Conservation (phyloP, 768 basidiomycete species). For the Suillus paluster region DNA sequence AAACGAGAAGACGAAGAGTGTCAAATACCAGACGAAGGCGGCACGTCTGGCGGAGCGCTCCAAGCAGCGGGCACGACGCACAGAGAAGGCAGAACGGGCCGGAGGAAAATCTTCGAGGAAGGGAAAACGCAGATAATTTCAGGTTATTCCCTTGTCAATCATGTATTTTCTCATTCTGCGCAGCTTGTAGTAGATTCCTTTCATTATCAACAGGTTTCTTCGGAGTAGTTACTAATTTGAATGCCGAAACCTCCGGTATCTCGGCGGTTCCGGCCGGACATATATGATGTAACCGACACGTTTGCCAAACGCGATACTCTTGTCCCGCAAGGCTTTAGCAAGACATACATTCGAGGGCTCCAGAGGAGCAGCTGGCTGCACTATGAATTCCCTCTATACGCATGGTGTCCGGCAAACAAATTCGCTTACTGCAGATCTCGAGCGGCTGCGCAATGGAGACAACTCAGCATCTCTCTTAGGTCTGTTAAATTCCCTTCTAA, state of each 20-base stretch:
- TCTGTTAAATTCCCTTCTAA: constrained; percentile 40
- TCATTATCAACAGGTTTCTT: background rate
- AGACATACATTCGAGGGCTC: constrained; percentile 2
- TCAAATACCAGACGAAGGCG: constrained; percentile 74
- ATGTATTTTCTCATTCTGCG: background rate
- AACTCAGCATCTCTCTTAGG: constrained; percentile 82
- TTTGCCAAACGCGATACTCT: constrained; percentile 1
- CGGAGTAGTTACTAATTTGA: background rate
- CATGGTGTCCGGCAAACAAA: constrained; percentile 91
- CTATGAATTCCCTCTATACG: constrained; percentile 95
- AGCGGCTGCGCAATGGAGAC: constrained; percentile 81
- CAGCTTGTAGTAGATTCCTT: background rate
- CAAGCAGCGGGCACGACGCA: constrained; percentile 66
- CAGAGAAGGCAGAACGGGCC: constrained; percentile 74
- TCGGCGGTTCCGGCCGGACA: constrained; percentile 8
- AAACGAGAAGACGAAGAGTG: constrained; percentile 42
- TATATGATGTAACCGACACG: constrained; percentile 7
- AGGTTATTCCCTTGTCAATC: constrained; percentile 6
- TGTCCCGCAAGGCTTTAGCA: background rate
- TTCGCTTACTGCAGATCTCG: constrained; percentile 86
- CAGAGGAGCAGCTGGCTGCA: constrained; percentile 17
- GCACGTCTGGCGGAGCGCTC: constrained; percentile 62
- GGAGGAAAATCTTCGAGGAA: constrained; percentile 63
- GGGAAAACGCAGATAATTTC: constrained; percentile 21
- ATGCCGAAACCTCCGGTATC: background rate